Base-by-base conservation (phyloP, 371 early-diverging fungal species). In the Lichtheimia ramosa region DNA sequence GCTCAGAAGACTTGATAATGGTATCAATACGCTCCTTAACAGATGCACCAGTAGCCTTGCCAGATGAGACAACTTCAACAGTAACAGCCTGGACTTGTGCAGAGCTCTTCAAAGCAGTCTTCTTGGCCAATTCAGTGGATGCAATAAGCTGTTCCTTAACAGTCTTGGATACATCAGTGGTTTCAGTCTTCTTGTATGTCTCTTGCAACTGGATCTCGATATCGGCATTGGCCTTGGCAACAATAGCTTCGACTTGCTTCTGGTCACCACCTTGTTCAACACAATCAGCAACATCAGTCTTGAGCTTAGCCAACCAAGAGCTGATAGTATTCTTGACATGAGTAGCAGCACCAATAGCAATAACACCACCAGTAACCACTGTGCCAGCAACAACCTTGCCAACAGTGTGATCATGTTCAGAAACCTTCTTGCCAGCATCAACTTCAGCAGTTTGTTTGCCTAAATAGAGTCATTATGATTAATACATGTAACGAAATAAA, bases 281-380 rank as follows among this genome's bases (percentile, higher is more conserved):
- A 21, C 46, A 46, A 1, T 18, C 46, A 5, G n/a, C 18, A 12
- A 46, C 46, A 46, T 46, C 46, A n/a, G 5, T 5, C 1, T 18
- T 46, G 21, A 46, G 46, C 46, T 46, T n/a, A 21, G 18, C 18
- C 18, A 46, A 18, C 46, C 46, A 46, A 15, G 63, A 59, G 24
- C 56, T 50, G 42, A 75, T 56, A 46, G 73, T 70, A 0, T 62
- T 16, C 23, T 68, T 70, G 42, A 72, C 64, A 55, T 70, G 42
- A 2, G 48, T 57, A 18, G 56, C 61, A 28, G 48, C 61, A 15
- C 53, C 54, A 34, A 60, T 2, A 43, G 27, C 8, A n/a, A n/a
- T n/a, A n/a, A n/a, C n/a, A n/a, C n/a, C n/a, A n/a, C n/a, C 54
- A 21, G 28, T n/a, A 14, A 60, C 54, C 10, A 53, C 28, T 3